Evolutionary conservation across 2,329 filamentous ascomycete genomes (phyloP), one percentile per base, ranked within the genome.

Genomic region (Pyrenophora teres): DNA sequence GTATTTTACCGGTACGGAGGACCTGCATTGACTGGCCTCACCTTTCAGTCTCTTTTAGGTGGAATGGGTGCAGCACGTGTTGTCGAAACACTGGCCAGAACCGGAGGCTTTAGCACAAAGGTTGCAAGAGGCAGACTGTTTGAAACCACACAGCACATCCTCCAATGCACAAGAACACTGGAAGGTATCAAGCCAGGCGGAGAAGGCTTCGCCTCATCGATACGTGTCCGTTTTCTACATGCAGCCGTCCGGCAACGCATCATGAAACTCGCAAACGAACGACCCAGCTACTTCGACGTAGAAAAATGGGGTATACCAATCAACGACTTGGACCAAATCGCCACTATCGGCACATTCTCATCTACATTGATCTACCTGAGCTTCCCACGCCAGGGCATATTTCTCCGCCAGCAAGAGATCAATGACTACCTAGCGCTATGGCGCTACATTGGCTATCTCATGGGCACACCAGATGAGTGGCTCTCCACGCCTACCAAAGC

Each of bases 1-100:
- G 83, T 91, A 0, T 90, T 92, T 65, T 92, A 90, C 70, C 83
- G 89, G 31, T 92, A 92, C 70, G 87, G 84, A 15, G 85, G 84
- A 0, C 83, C 87, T 0, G 82, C 82, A 18, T 72, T 91, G 16
- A 87, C 85, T 6, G 84, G 74, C 38, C 80, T 87, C 40, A 82
- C 84, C 7, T 88, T 86, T 65, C 81, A 88, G 58, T 86, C 83
- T 5, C 75, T 89, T 0, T 75, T 90, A 2, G 87, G 87, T 4
- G 87, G 87, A 3, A 87, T 89, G 86, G 88, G 85, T 3, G 85
- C 87, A n/a, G 82, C 81, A 6, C 79, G 88, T 30, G 84, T 92
- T 0, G 87, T 89, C 8, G 88, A 92, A 69, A 90, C 88, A 0
- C 78, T 93, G 9, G 81, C 86, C 3, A 79, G 88, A 16, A 92